phyloP scores from a whole-genome alignment of 1,284 basidiomycete species.

The Rhodotorula sp. region DNA sequence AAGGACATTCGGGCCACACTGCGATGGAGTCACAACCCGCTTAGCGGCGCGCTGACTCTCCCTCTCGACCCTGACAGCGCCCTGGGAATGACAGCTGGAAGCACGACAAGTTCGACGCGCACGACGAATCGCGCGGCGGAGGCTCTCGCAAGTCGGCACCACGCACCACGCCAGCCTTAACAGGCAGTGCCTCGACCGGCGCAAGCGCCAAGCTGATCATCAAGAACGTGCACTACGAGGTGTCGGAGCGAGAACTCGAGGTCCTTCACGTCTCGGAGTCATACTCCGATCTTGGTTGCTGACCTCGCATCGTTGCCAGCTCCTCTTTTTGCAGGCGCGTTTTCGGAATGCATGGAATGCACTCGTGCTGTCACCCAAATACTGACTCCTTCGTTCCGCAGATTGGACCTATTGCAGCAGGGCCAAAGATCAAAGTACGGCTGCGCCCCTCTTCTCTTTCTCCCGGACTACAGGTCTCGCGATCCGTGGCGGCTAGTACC shows the following conservation, averaged over 20 bases:
- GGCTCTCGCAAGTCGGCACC: background rate
- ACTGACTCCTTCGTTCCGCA: slow-evolving; percentile 45
- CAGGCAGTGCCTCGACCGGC: background rate
- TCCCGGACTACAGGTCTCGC: background rate
- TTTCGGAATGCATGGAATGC: too few relatives aligned
- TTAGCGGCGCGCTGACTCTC: background rate
- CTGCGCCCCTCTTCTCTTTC: slow-evolving; percentile 1
- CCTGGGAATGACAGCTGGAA: slow-evolving; percentile 28
- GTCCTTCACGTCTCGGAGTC: slow-evolving; percentile 57
- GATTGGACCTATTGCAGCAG: slow-evolving; percentile 84
- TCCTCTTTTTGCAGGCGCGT: slow-evolving; percentile 69
- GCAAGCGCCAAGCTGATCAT: slow-evolving; percentile 66
- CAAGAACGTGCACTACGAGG: slow-evolving; percentile 89
- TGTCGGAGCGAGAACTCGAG: slow-evolving; percentile 80
- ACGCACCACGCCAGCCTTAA: background rate
- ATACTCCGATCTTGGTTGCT: background rate
- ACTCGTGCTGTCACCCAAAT: too few relatives aligned
- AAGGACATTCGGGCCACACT: background rate
- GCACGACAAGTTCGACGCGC: slow-evolving; percentile 33
- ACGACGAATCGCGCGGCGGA: background rate
- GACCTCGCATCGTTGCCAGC: slow-evolving; percentile 54
- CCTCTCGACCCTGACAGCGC: background rate
- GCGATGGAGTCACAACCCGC: too few relatives aligned
- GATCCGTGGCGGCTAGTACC: background rate
- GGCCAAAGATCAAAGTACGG: slow-evolving; percentile 86